Conservation (phyloP, 2,329 filamentous ascomycete species). For the Lachnellula hyalina region DNA sequence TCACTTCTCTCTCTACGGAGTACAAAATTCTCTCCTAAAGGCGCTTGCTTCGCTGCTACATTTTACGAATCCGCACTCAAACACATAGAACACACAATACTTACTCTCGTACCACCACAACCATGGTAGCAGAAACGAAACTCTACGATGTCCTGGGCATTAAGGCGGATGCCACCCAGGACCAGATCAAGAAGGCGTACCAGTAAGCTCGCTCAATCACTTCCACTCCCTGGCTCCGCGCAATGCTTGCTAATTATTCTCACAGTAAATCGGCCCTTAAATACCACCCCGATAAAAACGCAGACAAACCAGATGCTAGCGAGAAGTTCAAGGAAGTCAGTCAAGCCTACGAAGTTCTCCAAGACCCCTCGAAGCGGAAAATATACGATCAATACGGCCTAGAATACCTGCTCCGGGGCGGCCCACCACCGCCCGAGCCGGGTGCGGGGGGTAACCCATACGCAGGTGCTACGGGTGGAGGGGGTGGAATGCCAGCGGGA, state of each 20-base stretch:
- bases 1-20: background rate
- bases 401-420: constrained; percentile 83
- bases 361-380: constrained; percentile 94
- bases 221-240: background rate
- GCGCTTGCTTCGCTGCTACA: background rate
- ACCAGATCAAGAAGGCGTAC: constrained; percentile 97
- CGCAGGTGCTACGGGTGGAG: constrained; percentile 48
- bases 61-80: background rate
- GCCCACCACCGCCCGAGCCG: constrained; percentile 58
- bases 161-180: constrained; percentile 74
- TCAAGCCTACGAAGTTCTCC: constrained; percentile 96
- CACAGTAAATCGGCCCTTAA: constrained; percentile 79
- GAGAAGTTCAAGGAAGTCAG: constrained; percentile 99
- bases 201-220: constrained; percentile 51
- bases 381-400: constrained; percentile 92
- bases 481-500: constrained; percentile 50
- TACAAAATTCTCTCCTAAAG: too few relatives aligned
- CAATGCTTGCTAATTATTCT: constrained; percentile 17
- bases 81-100: background rate
- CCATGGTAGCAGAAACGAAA: constrained; percentile 91
- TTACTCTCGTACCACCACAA: constrained; percentile 23
- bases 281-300: constrained; percentile 97
- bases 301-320: constrained; percentile 74
- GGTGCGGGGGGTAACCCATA: constrained; percentile 54
- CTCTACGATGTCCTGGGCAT: constrained; percentile 84